Evolutionary conservation across 805 yeast genomes (phyloP).

Genomic region (Monosporozyma solicola): DNA sequence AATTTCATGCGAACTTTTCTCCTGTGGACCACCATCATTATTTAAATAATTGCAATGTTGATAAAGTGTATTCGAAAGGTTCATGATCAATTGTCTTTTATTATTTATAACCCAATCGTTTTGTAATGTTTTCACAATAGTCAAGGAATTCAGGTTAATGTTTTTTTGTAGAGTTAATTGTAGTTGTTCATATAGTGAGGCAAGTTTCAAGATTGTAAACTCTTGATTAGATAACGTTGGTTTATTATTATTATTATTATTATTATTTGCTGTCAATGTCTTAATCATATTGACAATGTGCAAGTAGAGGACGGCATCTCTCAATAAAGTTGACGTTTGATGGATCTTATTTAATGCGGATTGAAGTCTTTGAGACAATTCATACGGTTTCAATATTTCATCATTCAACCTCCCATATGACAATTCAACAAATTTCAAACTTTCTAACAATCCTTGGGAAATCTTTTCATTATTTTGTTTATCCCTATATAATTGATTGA

Average conservation of each 20-base stretch:
- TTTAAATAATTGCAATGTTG: not conserved
- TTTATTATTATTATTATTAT: not conserved
- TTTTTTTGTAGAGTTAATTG: conserved; percentile 18
- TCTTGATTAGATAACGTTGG: not conserved
- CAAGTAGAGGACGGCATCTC: conserved; percentile 23
- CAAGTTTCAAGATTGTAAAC: conserved; percentile 12
- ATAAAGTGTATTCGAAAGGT: not conserved
- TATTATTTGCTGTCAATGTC: conserved; percentile 3
- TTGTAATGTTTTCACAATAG: conserved; percentile 20
- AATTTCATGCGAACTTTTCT: not conserved
- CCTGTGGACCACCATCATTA: not conserved
- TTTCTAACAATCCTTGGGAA: conserved; percentile 13
- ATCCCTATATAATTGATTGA: conserved; percentile 18
- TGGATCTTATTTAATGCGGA: conserved; percentile 26
- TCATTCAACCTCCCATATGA: conserved; percentile 26
- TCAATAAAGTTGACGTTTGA: conserved; percentile 25
- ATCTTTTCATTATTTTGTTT: conserved; percentile 10
- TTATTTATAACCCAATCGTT: conserved; percentile 12
- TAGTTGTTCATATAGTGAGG: conserved; percentile 23
- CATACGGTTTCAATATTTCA: conserved; percentile 25
- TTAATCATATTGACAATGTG: conserved; percentile 21
- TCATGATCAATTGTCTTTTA: conserved; percentile 12
- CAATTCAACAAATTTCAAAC: conserved; percentile 22
- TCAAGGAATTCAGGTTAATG: conserved; percentile 20
- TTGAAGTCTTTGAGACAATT: conserved; percentile 23